These are phyloP conservation scores for Pezicula radicicola DNA, from an alignment of 2,329 filamentous ascomycete genomes.

Conservation along the genomic window DNA sequence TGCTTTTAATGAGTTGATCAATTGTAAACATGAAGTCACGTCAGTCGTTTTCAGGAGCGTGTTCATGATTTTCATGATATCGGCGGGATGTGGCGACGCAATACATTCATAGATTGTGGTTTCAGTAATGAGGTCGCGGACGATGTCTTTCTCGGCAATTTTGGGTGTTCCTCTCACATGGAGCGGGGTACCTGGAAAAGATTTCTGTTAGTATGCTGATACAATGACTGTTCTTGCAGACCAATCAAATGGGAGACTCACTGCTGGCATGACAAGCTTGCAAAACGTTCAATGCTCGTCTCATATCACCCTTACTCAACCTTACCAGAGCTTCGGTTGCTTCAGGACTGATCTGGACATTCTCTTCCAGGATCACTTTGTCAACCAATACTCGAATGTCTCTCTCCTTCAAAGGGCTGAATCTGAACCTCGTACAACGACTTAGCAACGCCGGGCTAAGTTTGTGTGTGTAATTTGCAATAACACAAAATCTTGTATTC, in stretches of 20 bases:
- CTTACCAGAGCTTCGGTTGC: slow-evolving; percentile 81
- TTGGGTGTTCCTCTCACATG: slow-evolving; percentile 57
- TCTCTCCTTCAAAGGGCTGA: slow-evolving; percentile 84
- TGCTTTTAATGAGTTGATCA: slow-evolving; percentile 83
- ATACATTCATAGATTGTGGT: slow-evolving; percentile 96
- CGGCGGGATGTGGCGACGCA: slow-evolving; percentile 86
- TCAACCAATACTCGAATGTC: slow-evolving; percentile 87
- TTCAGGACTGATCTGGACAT: slow-evolving; percentile 76
- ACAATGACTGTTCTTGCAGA: background rate
- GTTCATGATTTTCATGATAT: slow-evolving; percentile 79
- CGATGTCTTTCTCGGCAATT: slow-evolving; percentile 59
- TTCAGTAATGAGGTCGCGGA: slow-evolving; percentile 84
- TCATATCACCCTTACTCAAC: slow-evolving; percentile 94
- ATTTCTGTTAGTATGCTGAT: slow-evolving; percentile 1
- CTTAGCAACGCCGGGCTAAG: slow-evolving; percentile 89
- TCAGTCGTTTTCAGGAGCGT: slow-evolving; percentile 83
- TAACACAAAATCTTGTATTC: slow-evolving; percentile 97
- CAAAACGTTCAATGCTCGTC: slow-evolving; percentile 87
- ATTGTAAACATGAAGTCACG: slow-evolving; percentile 83
- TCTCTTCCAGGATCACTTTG: slow-evolving; percentile 83
- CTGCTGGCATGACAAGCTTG: slow-evolving; percentile 96
- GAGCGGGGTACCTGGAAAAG: slow-evolving; percentile 61
- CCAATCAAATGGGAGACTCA: slow-evolving; percentile 35
- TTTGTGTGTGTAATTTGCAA: slow-evolving; percentile 98
- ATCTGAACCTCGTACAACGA: slow-evolving; percentile 90